A percentile compares a stretch with the other conserved stretches of the same genome.
Conservation (phyloP, 371 early-diverging fungal species). For the Modicella reniformis region DNA sequence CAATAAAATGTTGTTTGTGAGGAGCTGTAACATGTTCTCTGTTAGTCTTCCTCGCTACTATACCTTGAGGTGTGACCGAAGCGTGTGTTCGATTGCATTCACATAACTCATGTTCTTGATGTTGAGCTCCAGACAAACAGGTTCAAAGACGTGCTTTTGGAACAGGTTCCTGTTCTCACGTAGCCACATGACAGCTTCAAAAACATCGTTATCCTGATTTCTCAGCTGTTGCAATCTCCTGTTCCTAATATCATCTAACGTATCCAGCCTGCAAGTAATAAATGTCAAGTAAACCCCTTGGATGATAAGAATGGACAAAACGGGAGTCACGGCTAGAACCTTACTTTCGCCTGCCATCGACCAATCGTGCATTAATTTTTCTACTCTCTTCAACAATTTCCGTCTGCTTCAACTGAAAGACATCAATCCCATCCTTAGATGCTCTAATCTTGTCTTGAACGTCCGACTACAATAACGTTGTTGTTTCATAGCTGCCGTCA, state of each 20-base stretch:
- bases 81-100: constrained; percentile 69
- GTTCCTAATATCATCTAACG: constrained; percentile 66
- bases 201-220: constrained; percentile 60
- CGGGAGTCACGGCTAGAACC: background rate
- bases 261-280: constrained; percentile 51
- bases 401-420: constrained; percentile 23
- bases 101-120: constrained; percentile 72
- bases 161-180: constrained; percentile 71
- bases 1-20: background rate
- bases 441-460: constrained; percentile 13
- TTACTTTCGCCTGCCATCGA: constrained; percentile 27
- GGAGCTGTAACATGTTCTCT: constrained; percentile 1
- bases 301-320: background rate
- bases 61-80: constrained; percentile 60
- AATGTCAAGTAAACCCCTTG: background rate
- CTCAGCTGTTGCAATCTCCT: constrained; percentile 61
- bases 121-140: constrained; percentile 73
- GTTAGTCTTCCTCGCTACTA: background rate
- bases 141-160: constrained; percentile 77
- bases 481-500: background rate
- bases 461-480: constrained; percentile 10
- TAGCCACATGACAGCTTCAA: constrained; percentile 72
- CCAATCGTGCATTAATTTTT: constrained; percentile 10
- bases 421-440: constrained; percentile 22
- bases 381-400: constrained; percentile 28